These are phyloP conservation scores for Cutaneotrichosporon arboriforme DNA, from an alignment of 1,284 basidiomycete genomes.

Conservation along the genomic window DNA sequence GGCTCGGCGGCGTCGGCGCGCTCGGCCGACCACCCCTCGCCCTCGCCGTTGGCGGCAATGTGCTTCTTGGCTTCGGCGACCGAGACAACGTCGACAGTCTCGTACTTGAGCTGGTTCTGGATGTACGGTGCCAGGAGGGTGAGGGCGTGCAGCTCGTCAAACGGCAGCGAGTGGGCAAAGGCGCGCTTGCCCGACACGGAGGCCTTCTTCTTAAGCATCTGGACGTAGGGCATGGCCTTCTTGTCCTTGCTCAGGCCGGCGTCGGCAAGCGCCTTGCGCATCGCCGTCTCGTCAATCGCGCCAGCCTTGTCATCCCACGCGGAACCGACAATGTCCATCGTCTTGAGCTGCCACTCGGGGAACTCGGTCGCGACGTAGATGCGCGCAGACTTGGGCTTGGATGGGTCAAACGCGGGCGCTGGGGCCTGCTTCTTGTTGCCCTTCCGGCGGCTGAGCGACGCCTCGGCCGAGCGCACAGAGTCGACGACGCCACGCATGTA, in stretches of 20 bases:
- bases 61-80: slow-evolving; percentile 60
- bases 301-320: slow-evolving; percentile 60
- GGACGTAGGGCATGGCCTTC: slow-evolving; percentile 90
- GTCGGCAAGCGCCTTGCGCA: slow-evolving; percentile 64
- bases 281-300: slow-evolving; percentile 75
- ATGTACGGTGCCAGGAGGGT: slow-evolving; percentile 71
- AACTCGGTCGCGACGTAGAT: slow-evolving; percentile 86
- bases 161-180: slow-evolving; percentile 80
- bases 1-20: slow-evolving; percentile 76
- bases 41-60: slow-evolving; percentile 32
- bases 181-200: slow-evolving; percentile 70
- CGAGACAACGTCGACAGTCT: slow-evolving; percentile 63
- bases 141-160: slow-evolving; percentile 78
- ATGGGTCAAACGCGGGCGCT: slow-evolving; percentile 61
- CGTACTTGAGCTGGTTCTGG: slow-evolving; percentile 72
- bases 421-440: slow-evolving; percentile 51
- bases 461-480: slow-evolving; percentile 83
- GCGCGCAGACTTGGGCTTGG: slow-evolving; percentile 74
- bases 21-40: slow-evolving; percentile 45
- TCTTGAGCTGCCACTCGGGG: slow-evolving; percentile 88
- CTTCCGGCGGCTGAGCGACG: slow-evolving; percentile 62
- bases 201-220: slow-evolving; percentile 85
- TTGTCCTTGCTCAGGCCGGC: slow-evolving; percentile 93
- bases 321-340: slow-evolving; percentile 69
- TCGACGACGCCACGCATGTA: slow-evolving; percentile 54